Base-by-base conservation (phyloP, 202 grass and related monocot species). In the Setaria italica region DNA sequence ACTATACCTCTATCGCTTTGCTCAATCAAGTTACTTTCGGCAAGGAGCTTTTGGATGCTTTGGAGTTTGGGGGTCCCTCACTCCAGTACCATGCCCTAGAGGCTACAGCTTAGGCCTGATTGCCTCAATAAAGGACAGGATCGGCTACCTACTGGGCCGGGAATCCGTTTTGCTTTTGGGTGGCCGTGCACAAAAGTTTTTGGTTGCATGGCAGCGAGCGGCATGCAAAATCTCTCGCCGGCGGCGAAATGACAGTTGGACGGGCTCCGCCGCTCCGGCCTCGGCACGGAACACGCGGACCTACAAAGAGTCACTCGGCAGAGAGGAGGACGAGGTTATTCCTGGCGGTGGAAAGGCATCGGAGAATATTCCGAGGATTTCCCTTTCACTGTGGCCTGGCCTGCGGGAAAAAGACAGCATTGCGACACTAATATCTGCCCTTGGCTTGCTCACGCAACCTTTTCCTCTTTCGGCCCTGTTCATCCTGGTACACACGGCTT, bases 1-100 rank as follows among this genome's bases (percentile, higher is more conserved):
- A 80, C 62, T 39, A 53, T 11, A 49, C 46, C 8, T 6, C 49
- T n/a, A 15, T 47, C 59, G 45, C 68, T 90, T 80, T 84, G 89
- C 34, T 69, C 85, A 53, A 70, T 76, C 80, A 70, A 80, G 71
- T 73, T 60, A 55, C 89, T 87, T 87, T 90, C 85, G 85, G 89
- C 81, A 6, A 62, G 66, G 66, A 79, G 25, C 86, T 88, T 84
- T 88, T 83, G 64, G 33, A 29, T 25, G 74, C 80, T 58, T 32
- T 57, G 11, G 17, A 11, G 29, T 33, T 25, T 34, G 11, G 50
- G n/a, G n/a, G 75, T 6, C 80, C 74, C 74, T 87, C 67, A 0
- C 65, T 19, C 35, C 43, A 15, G 21, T 33, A 48, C 75, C 57
- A 65, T 72, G 55, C 46, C 64, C 86, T 42, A 78, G 54, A 55